Evolutionary conservation across 2,329 filamentous ascomycete species (phyloP).

Genomic region (Cladosporium sp.): DNA sequence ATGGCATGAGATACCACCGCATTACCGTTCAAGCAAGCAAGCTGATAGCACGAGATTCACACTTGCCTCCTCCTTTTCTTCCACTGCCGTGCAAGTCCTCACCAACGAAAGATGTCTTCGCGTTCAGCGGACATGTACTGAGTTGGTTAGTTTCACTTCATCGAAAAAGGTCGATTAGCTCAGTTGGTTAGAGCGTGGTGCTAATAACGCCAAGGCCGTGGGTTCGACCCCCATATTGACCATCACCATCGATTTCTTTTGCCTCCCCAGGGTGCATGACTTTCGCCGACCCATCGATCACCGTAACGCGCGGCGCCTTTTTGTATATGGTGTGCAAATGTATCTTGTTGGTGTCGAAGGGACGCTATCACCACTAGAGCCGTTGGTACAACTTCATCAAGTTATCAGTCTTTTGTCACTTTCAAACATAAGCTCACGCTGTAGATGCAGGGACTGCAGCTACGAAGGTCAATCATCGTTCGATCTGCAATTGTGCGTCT

Average conservation of each 20-base stretch:
- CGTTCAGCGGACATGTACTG: not conserved
- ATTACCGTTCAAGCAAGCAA: not conserved
- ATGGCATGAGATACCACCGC: not conserved
- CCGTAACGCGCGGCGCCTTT: not conserved
- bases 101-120: no score
- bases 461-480: not conserved
- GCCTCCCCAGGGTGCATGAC: not conserved
- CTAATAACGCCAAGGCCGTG: conserved; percentile 24
- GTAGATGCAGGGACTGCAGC: not conserved
- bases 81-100: not conserved
- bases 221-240: conserved; percentile 22
- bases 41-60: not conserved
- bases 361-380: no score
- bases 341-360: not conserved
- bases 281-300: not conserved
- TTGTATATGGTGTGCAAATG: not conserved
- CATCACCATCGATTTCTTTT: conserved; percentile 9
- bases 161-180: conserved; percentile 19
- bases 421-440: not conserved
- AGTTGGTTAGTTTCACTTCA: not conserved
- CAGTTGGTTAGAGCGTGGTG: conserved; percentile 24
- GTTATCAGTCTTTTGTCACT: not conserved
- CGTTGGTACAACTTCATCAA: not conserved
- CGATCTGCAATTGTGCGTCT: not conserved
- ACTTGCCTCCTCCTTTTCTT: not conserved